Percentiles rank a stretch among this genome's conserved stretches.
Evolutionary conservation across 2,329 filamentous ascomycete genomes (phyloP).

Genomic region (Ascochyta pisi): DNA sequence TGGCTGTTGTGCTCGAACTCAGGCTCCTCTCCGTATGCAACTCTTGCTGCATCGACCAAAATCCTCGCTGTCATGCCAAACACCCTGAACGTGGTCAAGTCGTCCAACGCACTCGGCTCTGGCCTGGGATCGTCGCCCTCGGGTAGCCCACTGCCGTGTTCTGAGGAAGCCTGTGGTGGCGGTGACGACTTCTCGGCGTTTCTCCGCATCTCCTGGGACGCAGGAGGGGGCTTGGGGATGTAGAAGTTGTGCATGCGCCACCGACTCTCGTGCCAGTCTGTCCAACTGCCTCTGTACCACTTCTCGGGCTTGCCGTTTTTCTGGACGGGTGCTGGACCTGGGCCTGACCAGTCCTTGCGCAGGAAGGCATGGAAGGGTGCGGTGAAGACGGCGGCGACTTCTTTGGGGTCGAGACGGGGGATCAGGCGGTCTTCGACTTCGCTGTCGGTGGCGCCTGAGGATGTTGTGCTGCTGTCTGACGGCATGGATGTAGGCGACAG

Average conservation of each 20-base stretch:
- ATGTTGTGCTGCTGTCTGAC: not conserved
- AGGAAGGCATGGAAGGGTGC: conserved; percentile 88
- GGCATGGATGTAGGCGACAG: conserved; percentile 55
- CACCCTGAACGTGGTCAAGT: conserved; percentile 73
- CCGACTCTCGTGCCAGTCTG: conserved; percentile 75
- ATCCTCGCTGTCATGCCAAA: conserved; percentile 96
- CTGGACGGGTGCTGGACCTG: conserved; percentile 50
- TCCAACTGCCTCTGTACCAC: conserved; percentile 90
- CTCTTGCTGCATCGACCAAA: conserved; percentile 82
- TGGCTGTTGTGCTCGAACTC: conserved; percentile 78
- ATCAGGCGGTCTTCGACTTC: conserved; percentile 71
- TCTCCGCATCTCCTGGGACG: conserved; percentile 17
- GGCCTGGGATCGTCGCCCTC: conserved; percentile 30
- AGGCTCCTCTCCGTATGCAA: conserved; percentile 83
- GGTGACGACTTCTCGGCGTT: conserved; percentile 5
- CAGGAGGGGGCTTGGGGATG: conserved; percentile 63
- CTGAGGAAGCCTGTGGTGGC: not conserved
- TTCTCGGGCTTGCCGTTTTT: conserved; percentile 56
- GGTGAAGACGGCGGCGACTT: conserved; percentile 93
- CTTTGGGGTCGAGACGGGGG: conserved; percentile 82
- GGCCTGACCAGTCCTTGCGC: conserved; percentile 57
- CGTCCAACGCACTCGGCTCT: conserved; percentile 51
- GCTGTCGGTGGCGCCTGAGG: not conserved
- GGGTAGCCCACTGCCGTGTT: conserved; percentile 9
- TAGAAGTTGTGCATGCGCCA: conserved; percentile 94